Evolutionary conservation across 2,329 filamentous ascomycete species (phyloP), one percentile per base, ranked within the genome.

Genomic region (Ophiostoma pallidulum): DNA sequence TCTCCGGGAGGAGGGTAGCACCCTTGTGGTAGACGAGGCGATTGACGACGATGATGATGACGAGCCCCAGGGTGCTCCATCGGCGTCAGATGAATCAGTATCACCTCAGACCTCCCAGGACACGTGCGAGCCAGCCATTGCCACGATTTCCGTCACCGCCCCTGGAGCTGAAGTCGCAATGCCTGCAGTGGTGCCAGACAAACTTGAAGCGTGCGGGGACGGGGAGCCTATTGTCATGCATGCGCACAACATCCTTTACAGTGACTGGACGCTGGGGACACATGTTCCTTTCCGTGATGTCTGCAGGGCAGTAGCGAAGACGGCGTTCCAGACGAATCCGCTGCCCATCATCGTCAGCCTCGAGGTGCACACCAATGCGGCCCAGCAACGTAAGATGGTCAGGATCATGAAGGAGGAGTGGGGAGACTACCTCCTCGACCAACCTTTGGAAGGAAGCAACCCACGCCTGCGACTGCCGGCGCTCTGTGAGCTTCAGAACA

Each of bases 371-470:
- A 84, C 88, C 13, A 78, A 83, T 51, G 69, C 75, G 2, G 79
- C 86, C 45, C 91, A 97, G 64, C 92, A 98, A 64, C 80, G 88
- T 54, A 75, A 85, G 43, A 96, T 97, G 86, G 90, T 95, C 10
- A 77, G 86, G 48, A 94, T 97, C 53, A 96, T 98, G 84, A 81
- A 81, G 54, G 80, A 95, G 56, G 84, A 86, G 54, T 98, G 90
- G 89, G 77, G 75, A 35, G 81, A 77, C 0, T 67, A 84, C 57
- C 71, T 97, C 6, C 71, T 96, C 10, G 81, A 87, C 19, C 58
- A 66, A 45, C 67, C 67, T 32, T 73, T 66, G 18, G 70, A 74
- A 7, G 65, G 70, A 56, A 68, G 69, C 55, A 62, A 78, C 60
- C 70, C 79, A 0, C 67, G 63, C 13, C 69, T 75, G 47, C 67